Base-by-base conservation (phyloP, 129 eudicot species). In the Flaveria brownii region DNA sequence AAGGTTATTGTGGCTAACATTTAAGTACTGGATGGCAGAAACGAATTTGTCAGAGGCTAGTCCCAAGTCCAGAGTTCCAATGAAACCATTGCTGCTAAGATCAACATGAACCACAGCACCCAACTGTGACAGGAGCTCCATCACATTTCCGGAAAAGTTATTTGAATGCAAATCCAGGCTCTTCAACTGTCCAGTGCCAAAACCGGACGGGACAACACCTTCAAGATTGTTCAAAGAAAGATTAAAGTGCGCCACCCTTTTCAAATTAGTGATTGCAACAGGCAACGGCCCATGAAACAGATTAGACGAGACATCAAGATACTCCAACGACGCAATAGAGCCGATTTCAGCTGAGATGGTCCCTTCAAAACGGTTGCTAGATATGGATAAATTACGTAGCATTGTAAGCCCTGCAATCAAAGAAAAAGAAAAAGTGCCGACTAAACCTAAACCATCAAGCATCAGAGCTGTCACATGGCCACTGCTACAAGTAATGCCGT, bases 1-100 rank as follows among this genome's bases (percentile, higher is more conserved):
- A 86, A 92, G 66, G 50, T 83, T 73, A 71, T 92, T 92, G 70
- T 82, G 79, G 85, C 97, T 89, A 22, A 92, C 82, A 87, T 92
- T 87, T 70, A 92, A 60, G 81, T 87, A 84, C 42, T 17, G 20
- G 77, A 92, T 81, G 16, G 86, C 82, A 15, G 96, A 89, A 51
- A 92, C 79, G 70, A 92, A 92, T 49, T 81, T 74, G 6, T 85
- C 69, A 8, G 64, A 76, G 39, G 88, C 96, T 56, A 87, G 75
- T 67, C 92, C 92, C 72, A 92, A 30, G 49, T 92, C 97, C 71
- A 92, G 77, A 28, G 80, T 65, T 56, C 96, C 96, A 61, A 82
- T 23, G 41, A 92, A 87, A 26, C 64, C 68, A 70, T 89, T 92
- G 78, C 79, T 81, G 84, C 97, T 92, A 64, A 89, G 85, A 76